phyloP scores from a whole-genome alignment of 768 basidiomycete species.

The Tephrocybe sp. region DNA sequence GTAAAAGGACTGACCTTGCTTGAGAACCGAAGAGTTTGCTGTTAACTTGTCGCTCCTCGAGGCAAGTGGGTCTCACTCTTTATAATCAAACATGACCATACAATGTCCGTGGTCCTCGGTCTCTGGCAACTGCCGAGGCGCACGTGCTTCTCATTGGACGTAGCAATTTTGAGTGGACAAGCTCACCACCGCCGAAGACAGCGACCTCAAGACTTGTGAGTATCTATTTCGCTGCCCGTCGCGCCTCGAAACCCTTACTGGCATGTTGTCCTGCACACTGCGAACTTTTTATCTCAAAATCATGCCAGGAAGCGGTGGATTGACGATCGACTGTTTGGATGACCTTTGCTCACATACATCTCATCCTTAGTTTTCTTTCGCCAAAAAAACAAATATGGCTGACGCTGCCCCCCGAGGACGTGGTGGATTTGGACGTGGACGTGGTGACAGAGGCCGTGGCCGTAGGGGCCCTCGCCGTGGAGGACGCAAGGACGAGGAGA shows the following conservation, averaged over 20 bases:
- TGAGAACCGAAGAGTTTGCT: too few species aligned
- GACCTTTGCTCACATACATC: slow-evolving; percentile 29
- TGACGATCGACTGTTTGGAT: slow-evolving; percentile 38
- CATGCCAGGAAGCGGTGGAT: slow-evolving; percentile 46
- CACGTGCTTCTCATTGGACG: slow-evolving; percentile 13
- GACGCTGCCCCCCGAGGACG: slow-evolving; percentile 72
- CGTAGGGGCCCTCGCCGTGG: slow-evolving; percentile 92
- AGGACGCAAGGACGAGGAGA: slow-evolving; percentile 99
- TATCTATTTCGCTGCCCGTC: slow-evolving; percentile 18
- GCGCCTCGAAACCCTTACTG: slow-evolving; percentile 5
- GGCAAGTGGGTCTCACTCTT: slow-evolving; percentile 13
- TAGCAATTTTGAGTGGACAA: slow-evolving; percentile 19
- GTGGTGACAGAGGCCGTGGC: slow-evolving; percentile 89
- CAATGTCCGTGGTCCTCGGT: too few species aligned
- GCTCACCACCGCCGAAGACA: slow-evolving; percentile 37
- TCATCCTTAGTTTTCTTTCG: slow-evolving; percentile 17
- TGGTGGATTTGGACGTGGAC: slow-evolving; percentile 81
- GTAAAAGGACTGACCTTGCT: slow-evolving; percentile 12
- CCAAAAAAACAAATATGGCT: slow-evolving; percentile 60
- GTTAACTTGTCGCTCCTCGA: too few species aligned
- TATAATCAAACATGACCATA: slow-evolving; percentile 14
- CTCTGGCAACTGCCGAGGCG: slow-evolving; percentile 15
- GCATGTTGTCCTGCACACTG: slow-evolving; percentile 1
- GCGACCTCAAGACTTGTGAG: slow-evolving; percentile 40
- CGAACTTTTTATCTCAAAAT: slow-evolving; percentile 10